phyloP scores from a whole-genome alignment of 148 eudicot genomes.

The Chenopodium formosanum region DNA sequence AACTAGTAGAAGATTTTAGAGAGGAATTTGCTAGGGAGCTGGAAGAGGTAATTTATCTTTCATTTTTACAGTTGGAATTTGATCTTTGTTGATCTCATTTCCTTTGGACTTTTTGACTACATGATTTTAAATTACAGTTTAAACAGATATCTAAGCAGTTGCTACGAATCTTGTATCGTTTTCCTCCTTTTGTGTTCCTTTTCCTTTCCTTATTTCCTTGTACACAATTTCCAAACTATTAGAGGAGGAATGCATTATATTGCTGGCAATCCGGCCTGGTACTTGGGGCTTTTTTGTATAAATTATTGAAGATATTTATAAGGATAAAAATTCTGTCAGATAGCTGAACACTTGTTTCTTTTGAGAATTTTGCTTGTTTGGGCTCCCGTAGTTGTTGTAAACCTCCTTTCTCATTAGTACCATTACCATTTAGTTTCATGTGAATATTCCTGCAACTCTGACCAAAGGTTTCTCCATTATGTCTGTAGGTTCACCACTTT shows the following conservation, averaged over 20 bases:
- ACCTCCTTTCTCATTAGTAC: no score
- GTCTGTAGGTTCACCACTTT: no score
- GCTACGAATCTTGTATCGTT: neutral
- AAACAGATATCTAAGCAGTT: neutral
- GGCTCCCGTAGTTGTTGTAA: no score
- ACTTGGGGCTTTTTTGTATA: no score
- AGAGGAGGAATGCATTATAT: neutral
- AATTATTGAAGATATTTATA: no score
- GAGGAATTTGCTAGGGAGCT: constrained; percentile 75
- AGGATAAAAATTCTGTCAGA: no score
- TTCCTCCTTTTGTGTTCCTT: neutral
- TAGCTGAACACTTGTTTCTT: no score
- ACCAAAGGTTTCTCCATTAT: no score
- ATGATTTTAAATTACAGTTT: neutral
- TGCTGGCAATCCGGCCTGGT: neutral
- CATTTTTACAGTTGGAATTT: neutral
- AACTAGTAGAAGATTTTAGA: constrained; percentile 60
- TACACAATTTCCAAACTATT: neutral
- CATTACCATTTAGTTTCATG: no score
- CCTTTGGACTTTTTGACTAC: neutral
- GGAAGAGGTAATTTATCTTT: constrained; percentile 57
- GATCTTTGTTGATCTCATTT: neutral
- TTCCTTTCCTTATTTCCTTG: neutral
- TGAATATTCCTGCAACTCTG: no score
- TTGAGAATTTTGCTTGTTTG: no score